Conservation (phyloP, 768 basidiomycete species). For the Rhizopogon salebrosus region DNA sequence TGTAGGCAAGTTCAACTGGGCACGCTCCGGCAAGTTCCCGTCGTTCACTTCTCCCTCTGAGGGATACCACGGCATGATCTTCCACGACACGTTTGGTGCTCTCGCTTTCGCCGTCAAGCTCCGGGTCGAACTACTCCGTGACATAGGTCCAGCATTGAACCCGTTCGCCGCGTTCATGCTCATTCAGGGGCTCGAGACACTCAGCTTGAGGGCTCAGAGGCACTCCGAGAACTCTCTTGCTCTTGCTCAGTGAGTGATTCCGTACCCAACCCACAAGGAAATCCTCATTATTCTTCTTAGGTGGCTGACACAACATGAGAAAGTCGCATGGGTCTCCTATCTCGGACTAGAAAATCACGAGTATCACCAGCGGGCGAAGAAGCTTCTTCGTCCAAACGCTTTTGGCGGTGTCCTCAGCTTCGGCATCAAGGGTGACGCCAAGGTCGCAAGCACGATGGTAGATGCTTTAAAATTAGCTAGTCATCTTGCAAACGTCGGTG, state of each 20-base stretch:
- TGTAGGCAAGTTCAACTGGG: conserved; percentile 54
- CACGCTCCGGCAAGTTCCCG: conserved; percentile 48
- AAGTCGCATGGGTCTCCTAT: conserved; percentile 76
- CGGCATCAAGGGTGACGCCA: conserved; percentile 58
- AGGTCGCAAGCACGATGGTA: conserved; percentile 53
- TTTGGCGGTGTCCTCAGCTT: conserved; percentile 78
- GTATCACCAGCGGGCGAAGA: conserved; percentile 53
- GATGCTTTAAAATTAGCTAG: conserved; percentile 69
- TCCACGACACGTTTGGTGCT: conserved; percentile 46
- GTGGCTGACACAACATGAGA: conserved; percentile 60
- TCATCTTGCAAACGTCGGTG: conserved; percentile 69
- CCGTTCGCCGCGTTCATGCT: conserved; percentile 58
- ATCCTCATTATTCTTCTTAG: not conserved
- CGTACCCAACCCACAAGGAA: not conserved
- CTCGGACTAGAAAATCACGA: conserved; percentile 61
- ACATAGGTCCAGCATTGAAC: conserved; percentile 47
- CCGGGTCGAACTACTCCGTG: conserved; percentile 47
- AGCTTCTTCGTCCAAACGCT: conserved; percentile 43
- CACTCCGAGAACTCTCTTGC: conserved; percentile 54
- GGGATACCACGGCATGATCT: conserved; percentile 51
- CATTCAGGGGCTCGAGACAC: conserved; percentile 57
- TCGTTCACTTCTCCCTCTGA: conserved; percentile 50
- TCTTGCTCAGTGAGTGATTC: conserved; percentile 34
- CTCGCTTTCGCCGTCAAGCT: conserved; percentile 48
- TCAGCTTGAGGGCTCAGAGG: conserved; percentile 52